Percentiles rank a stretch among this genome's conserved stretches.
These are phyloP conservation scores for Trichophaea hybrida DNA, from an alignment of 2,329 filamentous ascomycete genomes.

Conservation along the genomic window DNA sequence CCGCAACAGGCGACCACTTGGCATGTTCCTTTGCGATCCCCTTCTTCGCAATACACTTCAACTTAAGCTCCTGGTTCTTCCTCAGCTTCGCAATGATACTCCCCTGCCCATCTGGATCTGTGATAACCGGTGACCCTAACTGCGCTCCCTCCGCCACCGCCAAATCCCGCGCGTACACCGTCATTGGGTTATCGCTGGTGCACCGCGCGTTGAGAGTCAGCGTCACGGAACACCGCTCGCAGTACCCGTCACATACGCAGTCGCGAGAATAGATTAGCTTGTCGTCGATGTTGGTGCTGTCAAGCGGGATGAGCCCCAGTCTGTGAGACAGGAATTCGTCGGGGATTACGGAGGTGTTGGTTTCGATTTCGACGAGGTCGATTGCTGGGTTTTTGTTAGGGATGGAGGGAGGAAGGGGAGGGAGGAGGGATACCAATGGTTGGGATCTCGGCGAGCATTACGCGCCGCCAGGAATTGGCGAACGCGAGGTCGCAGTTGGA, in stretches of 20 bases:
- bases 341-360: conserved; percentile 87
- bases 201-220: conserved; percentile 76
- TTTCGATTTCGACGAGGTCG: conserved; percentile 82
- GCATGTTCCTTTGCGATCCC: conserved; percentile 97
- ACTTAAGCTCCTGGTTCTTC: conserved; percentile 74
- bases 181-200: conserved; percentile 75
- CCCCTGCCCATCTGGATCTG: conserved; percentile 64
- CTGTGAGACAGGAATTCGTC: conserved; percentile 94
- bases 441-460: conserved; percentile 85
- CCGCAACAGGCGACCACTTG: conserved; percentile 88
- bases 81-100: conserved; percentile 81
- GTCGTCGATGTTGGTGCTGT: conserved; percentile 66
- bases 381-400: conserved; percentile 43
- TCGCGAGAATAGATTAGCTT: conserved; percentile 75
- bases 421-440: conserved; percentile 43
- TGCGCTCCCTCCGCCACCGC: conserved; percentile 41
- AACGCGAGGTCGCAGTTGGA: conserved; percentile 61
- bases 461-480: conserved; percentile 79
- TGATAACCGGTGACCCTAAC: conserved; percentile 25
- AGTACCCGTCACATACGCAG: conserved; percentile 93
- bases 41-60: conserved; percentile 92
- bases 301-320: conserved; percentile 76
- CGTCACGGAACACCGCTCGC: conserved; percentile 77
- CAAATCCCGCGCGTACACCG: conserved; percentile 82
- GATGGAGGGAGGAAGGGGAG: not conserved